phyloP scores from a whole-genome alignment of 306 rosid genomes.

The Chamaecrista fasciculata region DNA sequence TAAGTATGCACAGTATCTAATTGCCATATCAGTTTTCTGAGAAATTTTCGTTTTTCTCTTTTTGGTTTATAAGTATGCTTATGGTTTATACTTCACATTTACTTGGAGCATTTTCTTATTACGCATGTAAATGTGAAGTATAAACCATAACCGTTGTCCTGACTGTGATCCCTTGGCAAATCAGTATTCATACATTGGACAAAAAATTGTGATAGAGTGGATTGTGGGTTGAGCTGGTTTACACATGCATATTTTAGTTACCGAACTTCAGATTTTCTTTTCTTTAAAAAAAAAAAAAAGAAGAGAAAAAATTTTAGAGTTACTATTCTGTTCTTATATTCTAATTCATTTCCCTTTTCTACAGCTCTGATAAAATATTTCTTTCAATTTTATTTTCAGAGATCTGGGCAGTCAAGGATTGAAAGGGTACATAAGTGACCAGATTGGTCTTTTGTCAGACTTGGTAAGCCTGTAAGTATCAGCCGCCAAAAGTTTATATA shows the following conservation, averaged over 20 bases:
- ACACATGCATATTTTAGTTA: not conserved
- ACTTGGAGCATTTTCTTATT: not conserved
- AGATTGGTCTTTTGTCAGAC: slow-evolving; percentile 72
- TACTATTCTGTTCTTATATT: not conserved
- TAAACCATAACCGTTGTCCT: not conserved
- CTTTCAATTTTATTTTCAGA: slow-evolving; percentile 46
- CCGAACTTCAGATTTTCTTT: not conserved
- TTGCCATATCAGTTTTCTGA: not conserved
- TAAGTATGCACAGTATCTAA: not conserved
- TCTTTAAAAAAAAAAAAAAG: not conserved
- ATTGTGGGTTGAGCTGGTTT: slow-evolving; percentile 7
- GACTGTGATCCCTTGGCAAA: not conserved
- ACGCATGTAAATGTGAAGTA: not conserved
- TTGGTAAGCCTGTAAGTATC: slow-evolving; percentile 94
- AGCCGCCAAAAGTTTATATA: slow-evolving; percentile 8
- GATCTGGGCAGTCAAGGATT: slow-evolving; percentile 93
- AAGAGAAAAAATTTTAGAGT: not conserved
- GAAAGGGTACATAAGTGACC: slow-evolving; percentile 79
- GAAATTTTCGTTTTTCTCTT: not conserved
- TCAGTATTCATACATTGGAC: not conserved
- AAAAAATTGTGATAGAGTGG: not conserved
- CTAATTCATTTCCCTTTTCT: not conserved
- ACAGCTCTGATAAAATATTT: not conserved
- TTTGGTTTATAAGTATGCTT: too few species aligned
- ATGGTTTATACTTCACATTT: too few species aligned